Evolutionary conservation across 164 flowering plant genomes (phyloP).

Genomic region (Vitis rupestris): DNA sequence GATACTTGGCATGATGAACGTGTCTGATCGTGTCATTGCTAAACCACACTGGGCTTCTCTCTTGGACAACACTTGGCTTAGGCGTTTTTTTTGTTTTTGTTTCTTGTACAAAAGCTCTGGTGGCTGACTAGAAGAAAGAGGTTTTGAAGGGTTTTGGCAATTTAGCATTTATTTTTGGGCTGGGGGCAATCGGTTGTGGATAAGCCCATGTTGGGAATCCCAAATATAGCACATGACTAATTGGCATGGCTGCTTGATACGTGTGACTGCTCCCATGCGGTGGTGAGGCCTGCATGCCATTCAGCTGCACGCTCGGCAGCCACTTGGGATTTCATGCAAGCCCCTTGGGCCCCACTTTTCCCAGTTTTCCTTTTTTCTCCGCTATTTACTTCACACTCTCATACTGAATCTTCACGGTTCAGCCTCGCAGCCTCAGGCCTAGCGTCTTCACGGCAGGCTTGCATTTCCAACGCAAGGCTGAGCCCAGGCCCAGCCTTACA

Average conservation of each 20-base stretch:
- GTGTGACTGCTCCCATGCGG: conserved; percentile 6
- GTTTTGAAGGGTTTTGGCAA: too few species aligned
- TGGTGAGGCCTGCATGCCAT: conserved; percentile 6
- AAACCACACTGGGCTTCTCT: not conserved
- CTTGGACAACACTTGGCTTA: conserved; percentile 22
- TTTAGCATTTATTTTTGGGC: conserved; percentile 5
- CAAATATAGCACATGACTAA: not conserved
- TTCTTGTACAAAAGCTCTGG: conserved; percentile 13
- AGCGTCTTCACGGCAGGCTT: too few species aligned
- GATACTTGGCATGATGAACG: conserved; percentile 28
- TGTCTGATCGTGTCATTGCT: conserved; percentile 24
- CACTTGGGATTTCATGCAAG: conserved; percentile 11
- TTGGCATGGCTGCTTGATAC: not conserved
- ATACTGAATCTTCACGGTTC: too few species aligned
- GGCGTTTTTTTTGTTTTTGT: conserved; percentile 4
- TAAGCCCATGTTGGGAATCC: conserved; percentile 11
- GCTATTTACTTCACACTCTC: too few species aligned
- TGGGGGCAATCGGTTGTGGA: conserved; percentile 11
- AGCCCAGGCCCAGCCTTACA: too few species aligned
- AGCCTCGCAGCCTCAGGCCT: too few species aligned
- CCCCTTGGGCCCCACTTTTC: not conserved
- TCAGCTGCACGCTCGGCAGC: not conserved
- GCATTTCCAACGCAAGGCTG: too few species aligned
- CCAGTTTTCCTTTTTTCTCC: not conserved
- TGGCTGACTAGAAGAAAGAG: conserved; percentile 10